Base-by-base conservation (phyloP, 2,329 filamentous ascomycete genomes). In the Sarocladium brachiariae region DNA sequence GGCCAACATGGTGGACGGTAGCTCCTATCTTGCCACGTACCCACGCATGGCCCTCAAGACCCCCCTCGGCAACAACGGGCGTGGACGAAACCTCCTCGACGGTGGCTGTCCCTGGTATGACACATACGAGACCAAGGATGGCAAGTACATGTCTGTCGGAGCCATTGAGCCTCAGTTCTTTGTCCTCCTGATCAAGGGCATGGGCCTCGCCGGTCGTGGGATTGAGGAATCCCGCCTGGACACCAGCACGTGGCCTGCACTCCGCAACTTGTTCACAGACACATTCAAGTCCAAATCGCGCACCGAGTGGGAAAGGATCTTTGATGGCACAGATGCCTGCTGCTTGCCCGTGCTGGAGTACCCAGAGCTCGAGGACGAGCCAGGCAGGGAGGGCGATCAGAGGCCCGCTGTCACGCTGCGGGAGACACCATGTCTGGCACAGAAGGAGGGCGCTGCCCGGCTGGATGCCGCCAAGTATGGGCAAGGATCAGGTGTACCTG, bases 1-100 rank as follows among this genome's bases (percentile, higher is more conserved):
- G 70, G 89, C 88, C 14, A 96, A 95, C 66, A 97, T 97, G 92
- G 92, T 96, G 11, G 92, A 97, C 69, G 92, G 92, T 8, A 81
- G 79, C 19, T 80, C 83, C 31, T 92, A 92, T 65, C 70, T 97
- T 23, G 84, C 85, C 1, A 86, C 83, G 0, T 92, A 92, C 69
- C 84, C 87, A 49, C 76, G 92, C 30, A 71, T 95, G 54, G 74
- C 75, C 24, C 73, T 76, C 54, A 83, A 84, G 62, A 83, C 74
- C 6, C 75, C 78, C 1, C 63, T 83, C 34, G 91, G 89, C 73
- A 64, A 72, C 57, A 65, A 66, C 3, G 75, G 80, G 23, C 74
- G 91, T 46, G 92, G 92, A 0, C 74, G 77, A 51, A 96, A 96
- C 65, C 59, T 85, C 51, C 70, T 97, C 43, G 92, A 97, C 68